Conservation (phyloP, 768 basidiomycete species). For the Trametes villosa region DNA sequence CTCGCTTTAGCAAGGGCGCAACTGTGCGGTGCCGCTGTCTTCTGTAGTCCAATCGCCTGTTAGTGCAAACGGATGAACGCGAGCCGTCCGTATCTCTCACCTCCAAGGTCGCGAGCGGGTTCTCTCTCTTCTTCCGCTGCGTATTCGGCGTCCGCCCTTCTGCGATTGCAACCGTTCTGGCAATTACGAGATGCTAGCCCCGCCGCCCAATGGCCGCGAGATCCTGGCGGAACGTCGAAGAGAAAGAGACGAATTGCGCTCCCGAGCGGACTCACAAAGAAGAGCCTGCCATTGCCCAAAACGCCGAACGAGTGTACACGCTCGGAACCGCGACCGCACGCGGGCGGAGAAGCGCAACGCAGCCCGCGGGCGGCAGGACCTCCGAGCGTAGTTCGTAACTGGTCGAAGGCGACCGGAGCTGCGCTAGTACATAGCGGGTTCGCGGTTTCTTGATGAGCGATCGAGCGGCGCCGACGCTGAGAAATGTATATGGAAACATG, state of each 20-base stretch:
- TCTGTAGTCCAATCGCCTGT: too few species aligned
- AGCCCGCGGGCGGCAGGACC: background rate
- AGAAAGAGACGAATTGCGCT: background rate
- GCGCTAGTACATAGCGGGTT: constrained; percentile 7
- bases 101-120: too few species aligned
- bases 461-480: background rate
- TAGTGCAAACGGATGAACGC: too few species aligned
- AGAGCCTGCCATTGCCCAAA: background rate
- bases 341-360: background rate
- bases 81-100: too few species aligned
- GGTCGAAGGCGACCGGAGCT: background rate
- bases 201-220: background rate
- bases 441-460: background rate
- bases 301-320: background rate
- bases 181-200: background rate
- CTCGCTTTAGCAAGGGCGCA: too few species aligned
- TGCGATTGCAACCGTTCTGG: background rate
- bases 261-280: background rate
- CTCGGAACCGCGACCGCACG: background rate
- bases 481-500: background rate
- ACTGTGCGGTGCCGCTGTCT: too few species aligned
- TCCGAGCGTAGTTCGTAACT: background rate
- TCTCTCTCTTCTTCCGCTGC: too few species aligned
- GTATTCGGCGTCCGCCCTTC: too few species aligned
- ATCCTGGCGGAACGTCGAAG: background rate